These are phyloP conservation scores for Colletotrichum sp. DNA, from an alignment of 2,329 filamentous ascomycete species.

Conservation along the genomic window DNA sequence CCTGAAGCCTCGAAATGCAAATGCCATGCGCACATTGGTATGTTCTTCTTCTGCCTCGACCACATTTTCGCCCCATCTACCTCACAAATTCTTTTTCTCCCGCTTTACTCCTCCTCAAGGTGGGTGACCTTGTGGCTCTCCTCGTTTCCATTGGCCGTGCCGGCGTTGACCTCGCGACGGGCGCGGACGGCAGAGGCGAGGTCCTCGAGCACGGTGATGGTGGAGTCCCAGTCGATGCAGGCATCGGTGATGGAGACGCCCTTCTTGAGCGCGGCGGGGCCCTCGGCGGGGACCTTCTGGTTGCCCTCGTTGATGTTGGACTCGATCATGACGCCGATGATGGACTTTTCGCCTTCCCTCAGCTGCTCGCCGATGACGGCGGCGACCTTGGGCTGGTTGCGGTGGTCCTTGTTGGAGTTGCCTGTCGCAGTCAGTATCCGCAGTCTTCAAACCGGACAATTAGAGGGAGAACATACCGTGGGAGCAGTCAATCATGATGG, in stretches of 20 bases:
- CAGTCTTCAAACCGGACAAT: too few relatives aligned
- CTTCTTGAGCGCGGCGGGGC: conserved; percentile 78
- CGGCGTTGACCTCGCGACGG: conserved; percentile 64
- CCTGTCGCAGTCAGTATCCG: conserved; percentile 51
- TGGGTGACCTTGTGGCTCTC: conserved; percentile 45
- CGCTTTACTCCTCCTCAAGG: conserved; percentile 54
- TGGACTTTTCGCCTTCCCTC: conserved; percentile 82
- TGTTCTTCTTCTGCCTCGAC: background rate
- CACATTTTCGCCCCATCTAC: background rate
- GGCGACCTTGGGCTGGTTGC: conserved; percentile 95
- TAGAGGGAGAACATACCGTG: conserved; percentile 65
- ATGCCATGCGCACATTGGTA: background rate
- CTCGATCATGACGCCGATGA: conserved; percentile 98
- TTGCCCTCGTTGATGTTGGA: conserved; percentile 93
- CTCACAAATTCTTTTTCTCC: background rate
- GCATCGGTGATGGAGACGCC: conserved; percentile 96
- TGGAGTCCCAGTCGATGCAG: conserved; percentile 92
- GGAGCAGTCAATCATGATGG: conserved; percentile 98
- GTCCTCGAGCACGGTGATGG: conserved; percentile 80
- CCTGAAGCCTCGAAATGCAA: conserved; percentile 4
- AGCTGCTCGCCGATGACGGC: conserved; percentile 83
- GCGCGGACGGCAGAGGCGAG: conserved; percentile 83
- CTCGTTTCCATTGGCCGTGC: conserved; percentile 33
- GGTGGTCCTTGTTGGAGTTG: conserved; percentile 97
- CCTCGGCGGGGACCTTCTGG: conserved; percentile 87